Base-by-base conservation (phyloP, 2,329 filamentous ascomycete species). In the Didymella lethalis region DNA sequence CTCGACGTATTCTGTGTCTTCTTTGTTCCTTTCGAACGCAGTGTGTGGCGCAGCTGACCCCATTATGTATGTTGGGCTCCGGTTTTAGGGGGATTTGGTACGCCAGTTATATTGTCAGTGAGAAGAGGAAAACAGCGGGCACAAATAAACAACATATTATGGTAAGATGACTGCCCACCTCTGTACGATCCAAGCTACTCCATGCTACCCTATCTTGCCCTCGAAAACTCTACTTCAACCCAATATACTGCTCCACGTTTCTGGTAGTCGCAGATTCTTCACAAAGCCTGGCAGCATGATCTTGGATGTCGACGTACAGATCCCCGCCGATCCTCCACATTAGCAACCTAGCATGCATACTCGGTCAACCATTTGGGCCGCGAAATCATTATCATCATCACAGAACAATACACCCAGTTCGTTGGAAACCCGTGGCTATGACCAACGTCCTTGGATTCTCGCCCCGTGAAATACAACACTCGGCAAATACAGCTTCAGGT, bases 131-230 rank as follows among this genome's bases (percentile, higher is more conserved):
- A 12, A 8, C 12, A 44, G 16, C 5, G 11, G 31, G 14, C 20
- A 44, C 7, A 5, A 20, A 46, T 10, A 28, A 20, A 31, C 31
- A 7, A n/a, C 25, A 28, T 31, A 7, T n/a, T 26, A 6, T 20
- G 23, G 20, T n/a, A n/a, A 28, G 31, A 11, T 20, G 4, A 45
- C 16, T 8, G 41, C 7, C 46, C 23, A 16, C 10, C 23, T 44
- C 45, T 56, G 50, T 56, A 46, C 12, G 8, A 44, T 8, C 29
- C n/a, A 26, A 38, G 7, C 31, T 29, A 29, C 40, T 45, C 46
- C 46, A 32, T 38, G 31, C 46, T 56, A 49, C 53, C 53, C 29
- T 46, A 56, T 46, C 44, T 50, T 49, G 52, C 48, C 44, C 53
- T 40, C 20, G 32, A 41, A 44, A 38, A 20, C 46, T 18, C 23